Percentiles rank a stretch among this genome's conserved stretches.
These are phyloP conservation scores for Blumeriella jaapii DNA, from an alignment of 2,329 filamentous ascomycete species.

Conservation along the genomic window DNA sequence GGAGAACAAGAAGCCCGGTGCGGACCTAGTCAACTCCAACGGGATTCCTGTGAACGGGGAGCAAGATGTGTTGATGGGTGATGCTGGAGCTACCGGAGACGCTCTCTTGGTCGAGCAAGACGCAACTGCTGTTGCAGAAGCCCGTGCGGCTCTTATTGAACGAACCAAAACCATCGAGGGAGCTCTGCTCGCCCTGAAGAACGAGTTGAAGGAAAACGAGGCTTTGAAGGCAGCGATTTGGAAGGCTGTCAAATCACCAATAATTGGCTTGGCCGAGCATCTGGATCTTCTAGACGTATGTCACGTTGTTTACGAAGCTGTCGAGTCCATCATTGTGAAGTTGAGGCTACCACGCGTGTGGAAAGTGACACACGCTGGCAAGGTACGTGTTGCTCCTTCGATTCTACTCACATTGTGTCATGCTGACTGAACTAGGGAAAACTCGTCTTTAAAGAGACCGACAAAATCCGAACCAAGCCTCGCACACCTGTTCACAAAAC, in stretches of 20 bases:
- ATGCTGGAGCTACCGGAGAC: constrained; percentile 6
- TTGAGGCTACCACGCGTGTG: constrained; percentile 37
- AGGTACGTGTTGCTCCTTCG: constrained; percentile 23
- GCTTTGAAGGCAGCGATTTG: constrained; percentile 36
- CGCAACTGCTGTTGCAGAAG: constrained; percentile 30
- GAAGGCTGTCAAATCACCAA: constrained; percentile 37
- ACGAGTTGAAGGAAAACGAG: constrained; percentile 35
- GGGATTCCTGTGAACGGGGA: constrained; percentile 8
- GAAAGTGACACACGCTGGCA: constrained; percentile 30
- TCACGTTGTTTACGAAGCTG: constrained; percentile 37
- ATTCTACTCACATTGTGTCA: constrained; percentile 1
- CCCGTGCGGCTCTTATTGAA: constrained; percentile 35
- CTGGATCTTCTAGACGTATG: constrained; percentile 40
- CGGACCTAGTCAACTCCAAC: constrained; percentile 11
- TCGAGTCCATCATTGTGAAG: constrained; percentile 35
- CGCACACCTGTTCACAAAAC: background rate
- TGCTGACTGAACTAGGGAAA: constrained; percentile 18
- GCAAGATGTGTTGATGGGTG: constrained; percentile 14
- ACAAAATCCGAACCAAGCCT: constrained; percentile 22
- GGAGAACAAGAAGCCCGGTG: constrained; percentile 33
- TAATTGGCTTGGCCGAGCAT: constrained; percentile 37
- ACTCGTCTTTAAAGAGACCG: constrained; percentile 22
- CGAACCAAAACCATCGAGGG: constrained; percentile 37
- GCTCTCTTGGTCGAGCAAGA: constrained; percentile 34
- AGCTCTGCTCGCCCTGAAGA: constrained; percentile 37